Evolutionary conservation across 1,284 basidiomycete genomes (phyloP).

Genomic region (Ustilago crameri): DNA sequence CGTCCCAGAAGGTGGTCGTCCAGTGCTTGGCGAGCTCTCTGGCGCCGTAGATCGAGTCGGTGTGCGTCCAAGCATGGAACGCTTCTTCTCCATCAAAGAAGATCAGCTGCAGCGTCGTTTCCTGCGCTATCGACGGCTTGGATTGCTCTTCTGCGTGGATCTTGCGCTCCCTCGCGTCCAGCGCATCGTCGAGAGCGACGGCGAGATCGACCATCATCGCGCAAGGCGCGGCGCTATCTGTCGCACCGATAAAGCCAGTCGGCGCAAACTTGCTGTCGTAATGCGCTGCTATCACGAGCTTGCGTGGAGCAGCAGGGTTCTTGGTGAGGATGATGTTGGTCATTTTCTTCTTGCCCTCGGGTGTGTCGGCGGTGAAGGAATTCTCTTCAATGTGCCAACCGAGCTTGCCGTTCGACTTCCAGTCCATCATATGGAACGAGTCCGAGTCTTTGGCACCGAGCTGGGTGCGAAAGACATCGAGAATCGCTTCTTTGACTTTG

Average conservation of each 20-base stretch:
- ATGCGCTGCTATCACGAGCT: constrained; percentile 90
- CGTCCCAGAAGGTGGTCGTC: constrained; percentile 38
- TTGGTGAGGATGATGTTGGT: constrained; percentile 90
- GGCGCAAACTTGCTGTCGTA: constrained; percentile 89
- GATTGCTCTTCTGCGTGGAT: constrained; percentile 17
- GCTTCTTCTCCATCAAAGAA: constrained; percentile 99
- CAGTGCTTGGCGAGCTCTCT: constrained; percentile 63
- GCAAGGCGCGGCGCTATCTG: constrained; percentile 95
- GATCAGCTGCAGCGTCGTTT: constrained; percentile 91
- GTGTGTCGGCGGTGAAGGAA: constrained; percentile 72
- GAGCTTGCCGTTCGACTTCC: constrained; percentile 12
- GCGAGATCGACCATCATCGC: constrained; percentile 74
- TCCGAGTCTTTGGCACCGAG: constrained; percentile 18
- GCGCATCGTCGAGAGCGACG: constrained; percentile 55
- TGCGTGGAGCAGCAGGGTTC: constrained; percentile 85
- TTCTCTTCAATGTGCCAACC: constrained; percentile 62
- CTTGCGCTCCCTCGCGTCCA: constrained; percentile 47
- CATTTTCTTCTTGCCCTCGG: constrained; percentile 82
- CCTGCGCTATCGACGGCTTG: constrained; percentile 69
- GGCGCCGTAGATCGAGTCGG: constrained; percentile 93
- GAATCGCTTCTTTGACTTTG: constrained; percentile 49
- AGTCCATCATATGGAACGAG: constrained; percentile 9
- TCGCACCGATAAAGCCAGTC: constrained; percentile 90
- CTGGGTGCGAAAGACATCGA: constrained; percentile 42
- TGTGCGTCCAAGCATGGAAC: constrained; percentile 86